phyloP scores from a whole-genome alignment of 306 rosid species.

The Corylus heterophylla region DNA sequence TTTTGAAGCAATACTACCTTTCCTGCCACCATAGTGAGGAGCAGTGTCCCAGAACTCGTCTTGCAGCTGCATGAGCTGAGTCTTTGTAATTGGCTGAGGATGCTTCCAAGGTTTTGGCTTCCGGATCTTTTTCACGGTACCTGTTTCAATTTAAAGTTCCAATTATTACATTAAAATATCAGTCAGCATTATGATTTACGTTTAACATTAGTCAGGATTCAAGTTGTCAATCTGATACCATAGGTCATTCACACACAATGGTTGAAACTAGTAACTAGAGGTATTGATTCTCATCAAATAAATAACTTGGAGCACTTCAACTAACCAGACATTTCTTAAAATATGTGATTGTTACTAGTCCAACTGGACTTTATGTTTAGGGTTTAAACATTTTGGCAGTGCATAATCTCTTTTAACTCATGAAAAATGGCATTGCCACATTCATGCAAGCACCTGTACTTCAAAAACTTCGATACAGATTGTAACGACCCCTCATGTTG shows the following conservation, averaged over 20 bases:
- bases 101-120: conserved; percentile 99
- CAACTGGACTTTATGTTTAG: neutral
- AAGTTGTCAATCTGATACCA: conserved; percentile 22
- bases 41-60: conserved; percentile 99
- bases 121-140: conserved; percentile 70
- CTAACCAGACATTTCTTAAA: neutral
- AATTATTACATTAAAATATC: conserved; percentile 19
- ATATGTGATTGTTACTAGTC: neutral
- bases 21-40: conserved; percentile 98
- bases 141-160: conserved; percentile 37
- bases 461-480: neutral
- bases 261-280: neutral
- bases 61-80: conserved; percentile 81
- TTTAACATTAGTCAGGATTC: conserved; percentile 13
- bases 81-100: conserved; percentile 92
- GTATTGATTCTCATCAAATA: neutral
- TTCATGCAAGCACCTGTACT: neutral
- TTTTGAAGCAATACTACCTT: conserved; percentile 50
- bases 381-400: too few relatives aligned
- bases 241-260: neutral
- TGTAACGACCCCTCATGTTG: neutral
- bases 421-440: neutral
- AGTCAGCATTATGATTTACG: conserved; percentile 12
- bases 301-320: neutral
- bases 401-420: too few relatives aligned